Evolutionary conservation across 2,329 filamentous ascomycete species (phyloP), one percentile per base, ranked within the genome.

Genomic region (Chrysosphaeria jannelii): DNA sequence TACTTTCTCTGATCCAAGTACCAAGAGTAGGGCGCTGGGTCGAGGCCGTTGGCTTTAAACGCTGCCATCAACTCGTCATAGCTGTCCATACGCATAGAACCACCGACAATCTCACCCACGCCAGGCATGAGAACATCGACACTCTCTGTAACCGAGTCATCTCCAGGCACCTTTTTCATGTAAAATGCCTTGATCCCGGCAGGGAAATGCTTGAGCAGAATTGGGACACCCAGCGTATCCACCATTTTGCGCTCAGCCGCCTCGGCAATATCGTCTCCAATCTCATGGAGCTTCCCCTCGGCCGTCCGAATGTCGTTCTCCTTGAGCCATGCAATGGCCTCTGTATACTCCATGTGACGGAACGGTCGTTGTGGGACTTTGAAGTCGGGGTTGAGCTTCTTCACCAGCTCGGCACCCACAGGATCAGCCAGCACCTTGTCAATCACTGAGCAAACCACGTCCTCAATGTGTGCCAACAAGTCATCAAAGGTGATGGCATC

Each of bases 1-100:
- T 93, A 90, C 74, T 85, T 89, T 41, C 79, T 58, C 59, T 90
- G 78, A 48, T 91, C 85, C 15, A 78, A 88, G 51, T 93, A 97
- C 85, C 85, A 97, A 57, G 88, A 93, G 50, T 93, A 93, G 21
- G 69, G 66, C 35, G 59, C 60, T 11, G 78, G 63, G 36, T 74
- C 64, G 42, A 93, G 88, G 19, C 68, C 69, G 47, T 91, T 71
- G 30, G 69, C 63, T 45, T 76, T 64, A 43, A 88, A 97, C 1
- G 75, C 85, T 13, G 57, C 66, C 54, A 91, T 66, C 33, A 91
- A 51, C 53, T 90, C 78, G 9, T 89, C 72, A 41, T 74, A 76
- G 40, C 74, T 66, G 40, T 79, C 65, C 61, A 91, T 88, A 44
- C 85, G 78, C 81, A 97, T 93, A 35, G 66, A 78, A 5, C 81